Percentiles rank a stretch among this genome's conserved stretches.
phyloP scores from a whole-genome alignment of 2,329 filamentous ascomycete species.

The Calonectria pauciramosa region DNA sequence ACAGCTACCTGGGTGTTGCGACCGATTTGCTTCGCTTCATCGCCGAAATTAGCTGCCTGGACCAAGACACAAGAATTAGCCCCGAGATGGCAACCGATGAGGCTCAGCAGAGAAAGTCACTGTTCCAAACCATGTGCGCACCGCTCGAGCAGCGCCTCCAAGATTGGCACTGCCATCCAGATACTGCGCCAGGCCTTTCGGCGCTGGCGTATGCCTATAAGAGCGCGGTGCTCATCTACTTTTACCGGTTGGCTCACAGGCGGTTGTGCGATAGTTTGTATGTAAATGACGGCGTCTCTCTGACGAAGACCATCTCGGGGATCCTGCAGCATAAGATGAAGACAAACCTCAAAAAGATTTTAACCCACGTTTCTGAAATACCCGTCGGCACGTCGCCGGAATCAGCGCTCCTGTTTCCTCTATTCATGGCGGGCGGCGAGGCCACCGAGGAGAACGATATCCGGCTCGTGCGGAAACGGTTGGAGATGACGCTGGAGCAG shows the following conservation, averaged over 20 bases:
- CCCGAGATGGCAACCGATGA: neutral
- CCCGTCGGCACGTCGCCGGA: conserved; percentile 7
- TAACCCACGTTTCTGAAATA: neutral
- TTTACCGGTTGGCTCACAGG: neutral
- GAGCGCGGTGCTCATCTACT: conserved; percentile 12
- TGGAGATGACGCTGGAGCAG: neutral
- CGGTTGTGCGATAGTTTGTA: neutral
- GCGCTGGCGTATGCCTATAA: conserved; percentile 12
- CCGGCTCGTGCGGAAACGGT: neutral
- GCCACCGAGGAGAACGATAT: neutral
- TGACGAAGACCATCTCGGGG: neutral
- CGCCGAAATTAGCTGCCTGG: conserved; percentile 8
- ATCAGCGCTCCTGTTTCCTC: conserved; percentile 11
- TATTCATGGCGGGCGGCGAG: conserved; percentile 19
- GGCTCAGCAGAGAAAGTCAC: neutral
- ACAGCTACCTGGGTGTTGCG: neutral
- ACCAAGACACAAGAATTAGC: neutral
- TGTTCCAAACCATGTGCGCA: neutral
- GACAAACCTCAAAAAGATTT: neutral
- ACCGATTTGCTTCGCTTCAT: neutral
- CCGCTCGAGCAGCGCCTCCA: neutral
- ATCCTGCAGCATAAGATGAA: conserved; percentile 2
- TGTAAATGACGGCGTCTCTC: neutral
- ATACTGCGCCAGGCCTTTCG: neutral
- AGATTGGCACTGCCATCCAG: conserved; percentile 11